Evolutionary conservation across 2,329 filamentous ascomycete genomes (phyloP).

Genomic region (Cercospora citrullina): DNA sequence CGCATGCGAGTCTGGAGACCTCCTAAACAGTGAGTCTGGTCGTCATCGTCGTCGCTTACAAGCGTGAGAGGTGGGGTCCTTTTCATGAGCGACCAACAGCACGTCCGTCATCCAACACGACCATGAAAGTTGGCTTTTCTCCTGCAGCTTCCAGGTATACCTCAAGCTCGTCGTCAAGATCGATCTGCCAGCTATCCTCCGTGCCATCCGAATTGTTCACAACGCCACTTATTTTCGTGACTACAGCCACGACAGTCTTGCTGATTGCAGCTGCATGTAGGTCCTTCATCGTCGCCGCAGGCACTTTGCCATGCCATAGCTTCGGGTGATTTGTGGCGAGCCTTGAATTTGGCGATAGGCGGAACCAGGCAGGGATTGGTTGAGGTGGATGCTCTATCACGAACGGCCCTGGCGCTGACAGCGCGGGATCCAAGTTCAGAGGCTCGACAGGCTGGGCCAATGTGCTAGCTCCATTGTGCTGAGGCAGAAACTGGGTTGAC

Average conservation of each 20-base stretch:
- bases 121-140: conserved; percentile 55
- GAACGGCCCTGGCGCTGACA: conserved; percentile 17
- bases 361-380: conserved; percentile 64
- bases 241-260: conserved; percentile 50
- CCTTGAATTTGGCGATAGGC: conserved; percentile 65
- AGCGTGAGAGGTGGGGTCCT: not conserved
- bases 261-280: conserved; percentile 61
- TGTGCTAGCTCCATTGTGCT: conserved; percentile 12
- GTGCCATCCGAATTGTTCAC: conserved; percentile 48
- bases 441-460: conserved; percentile 23
- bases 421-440: conserved; percentile 29
- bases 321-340: conserved; percentile 49
- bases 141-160: conserved; percentile 67
- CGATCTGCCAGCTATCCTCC: conserved; percentile 65
- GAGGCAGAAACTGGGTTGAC: not conserved
- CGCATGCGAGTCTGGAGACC: not conserved
- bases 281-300: conserved; percentile 59
- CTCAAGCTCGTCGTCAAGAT: conserved; percentile 68
- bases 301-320: conserved; percentile 68
- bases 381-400: conserved; percentile 35
- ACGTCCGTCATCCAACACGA: conserved; percentile 32
- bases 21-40: not conserved
- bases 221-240: conserved; percentile 23
- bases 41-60: not conserved
- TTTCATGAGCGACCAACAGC: not conserved